Evolutionary conservation across 2,329 filamentous ascomycete genomes (phyloP), one percentile per base, ranked within the genome.

Genomic region (Claviceps sorghi): DNA sequence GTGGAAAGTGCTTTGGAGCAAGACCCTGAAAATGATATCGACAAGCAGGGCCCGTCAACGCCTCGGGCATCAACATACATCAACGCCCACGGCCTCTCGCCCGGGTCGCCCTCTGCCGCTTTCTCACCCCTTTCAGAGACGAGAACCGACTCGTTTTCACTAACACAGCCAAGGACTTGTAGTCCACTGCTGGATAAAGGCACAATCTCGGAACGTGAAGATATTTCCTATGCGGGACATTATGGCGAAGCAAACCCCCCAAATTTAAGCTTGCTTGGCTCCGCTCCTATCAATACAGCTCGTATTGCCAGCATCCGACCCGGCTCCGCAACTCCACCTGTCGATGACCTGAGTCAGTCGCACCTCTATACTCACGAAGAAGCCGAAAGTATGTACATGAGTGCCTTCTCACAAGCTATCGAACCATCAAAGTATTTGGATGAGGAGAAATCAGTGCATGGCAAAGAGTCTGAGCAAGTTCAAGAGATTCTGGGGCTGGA

Each of bases 351-450:
- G 21, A 67, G 76, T 3, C 70, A 78, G 56, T 91, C 87, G 5
- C 82, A 79, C 42, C 62, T 89, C 1, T 91, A 86, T 61, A 88
- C 79, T 38, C 85, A 88, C 54, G 84, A 88, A 55, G 86, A 91
- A 56, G 86, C 86, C 0, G 82, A 88, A 61, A 93, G 88, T 64
- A 86, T 94, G 82, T 94, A 93, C 60, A 83, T 89, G 82, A 91
- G 81, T 56, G 81, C 81, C 1, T 77, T 84, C 50, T 83, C 80
- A 2, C 68, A 76, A 29, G 64, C 67, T 2, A 64, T 68, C 36
- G 62, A 63, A n/a, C 17, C 42, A 13, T 34, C 40, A 30, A 30
- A 43, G 13, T 48, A 19, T 21, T 6, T 19, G 13, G 21, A 19
- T 7, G 19, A 40, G 17, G 30, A 48, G 15, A 17, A 49, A 22